Base-by-base conservation (phyloP, 768 basidiomycete genomes). In the Piloderma croceum region DNA sequence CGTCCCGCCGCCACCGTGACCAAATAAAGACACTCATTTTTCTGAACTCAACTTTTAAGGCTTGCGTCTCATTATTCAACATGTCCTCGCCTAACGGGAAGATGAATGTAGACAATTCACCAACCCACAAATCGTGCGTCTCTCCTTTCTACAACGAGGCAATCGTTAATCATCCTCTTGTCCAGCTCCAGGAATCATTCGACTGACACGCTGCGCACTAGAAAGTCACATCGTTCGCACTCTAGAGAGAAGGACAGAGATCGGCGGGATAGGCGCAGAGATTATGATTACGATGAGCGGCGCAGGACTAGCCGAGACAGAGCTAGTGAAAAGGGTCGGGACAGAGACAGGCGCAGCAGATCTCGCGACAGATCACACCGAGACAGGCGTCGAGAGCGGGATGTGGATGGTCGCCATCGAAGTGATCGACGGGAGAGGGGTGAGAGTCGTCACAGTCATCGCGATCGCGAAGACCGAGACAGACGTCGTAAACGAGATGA, bases 131-230 rank as follows among this genome's bases (percentile, higher is more conserved):
- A 53, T 80, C 79, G 81, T 83, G 52, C 42, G 79, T 70, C 15
- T 35, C 24, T 10, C 11, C 19, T 46, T 39, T 42, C 32, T 33
- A 34, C 33, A 36, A 33, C 24, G 29, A 25, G 39, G 24, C 18
- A 22, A 38, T 27, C 31, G 44, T 38, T 42, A 40, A 22, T 34
- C 23, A 38, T 33, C 24, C 35, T 46, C 42, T 20, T 34, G 11
- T 25, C 12, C 44, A 80, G 81, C 41, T 82, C 81, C 46, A 79
- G 83, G 51, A 82, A 82, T 56, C 76, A 78, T 58, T 87, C 86
- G 3, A 79, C 79, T 25, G 85, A 87, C 57, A 89, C 85, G 7
- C 77, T 79, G 49, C 77, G 76, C 32, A 87, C 84, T 17, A 73
- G 70, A 49, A 73, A 74, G 43, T 88, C 85, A 34, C 83, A 86